These are phyloP conservation scores for Halenospora varia DNA, from an alignment of 495 filamentous ascomycete species.

Conservation along the genomic window DNA sequence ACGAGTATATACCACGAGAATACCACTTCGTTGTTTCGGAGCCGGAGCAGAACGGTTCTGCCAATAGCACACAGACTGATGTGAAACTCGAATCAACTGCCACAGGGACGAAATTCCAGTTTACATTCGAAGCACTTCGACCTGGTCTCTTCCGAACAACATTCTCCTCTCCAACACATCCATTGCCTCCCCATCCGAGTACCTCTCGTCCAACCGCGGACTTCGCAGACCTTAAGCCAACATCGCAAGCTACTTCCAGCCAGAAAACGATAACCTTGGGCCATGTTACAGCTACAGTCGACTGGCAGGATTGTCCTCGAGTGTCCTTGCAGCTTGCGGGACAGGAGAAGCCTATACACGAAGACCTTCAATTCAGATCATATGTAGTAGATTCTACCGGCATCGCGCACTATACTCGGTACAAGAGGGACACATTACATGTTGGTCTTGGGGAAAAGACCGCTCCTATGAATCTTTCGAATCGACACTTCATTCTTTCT, in stretches of 20 bases:
- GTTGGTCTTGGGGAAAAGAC: slow-evolving; percentile 67
- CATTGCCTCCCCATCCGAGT: slow-evolving; percentile 56
- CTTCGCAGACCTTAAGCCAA: slow-evolving; percentile 25
- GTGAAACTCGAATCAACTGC: slow-evolving; percentile 41
- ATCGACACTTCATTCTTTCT: slow-evolving; percentile 59
- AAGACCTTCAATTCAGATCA: slow-evolving; percentile 57
- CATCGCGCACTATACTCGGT: slow-evolving; percentile 55
- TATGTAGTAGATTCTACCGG: slow-evolving; percentile 56
- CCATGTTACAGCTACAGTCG: slow-evolving; percentile 44
- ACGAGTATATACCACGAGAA: slow-evolving; percentile 43
- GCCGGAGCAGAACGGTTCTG: slow-evolving; percentile 8
- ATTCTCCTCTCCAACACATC: slow-evolving; percentile 54
- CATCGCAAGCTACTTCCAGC: slow-evolving; percentile 25
- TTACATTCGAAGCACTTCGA: slow-evolving; percentile 55
- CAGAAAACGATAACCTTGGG: slow-evolving; percentile 42
- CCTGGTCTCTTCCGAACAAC: slow-evolving; percentile 61
- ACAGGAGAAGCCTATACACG: slow-evolving; percentile 44
- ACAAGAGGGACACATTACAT: slow-evolving; percentile 54
- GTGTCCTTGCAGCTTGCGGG: slow-evolving; percentile 50
- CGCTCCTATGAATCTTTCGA: slow-evolving; percentile 66
- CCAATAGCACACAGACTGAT: slow-evolving; percentile 7
- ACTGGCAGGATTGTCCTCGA: slow-evolving; percentile 53
- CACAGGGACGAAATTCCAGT: slow-evolving; percentile 38
- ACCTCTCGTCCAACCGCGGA: slow-evolving; percentile 41
- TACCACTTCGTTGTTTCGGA: slow-evolving; percentile 37